Evolutionary conservation across 2,329 filamentous ascomycete species (phyloP).

Genomic region (Harringtonia lauricola): DNA sequence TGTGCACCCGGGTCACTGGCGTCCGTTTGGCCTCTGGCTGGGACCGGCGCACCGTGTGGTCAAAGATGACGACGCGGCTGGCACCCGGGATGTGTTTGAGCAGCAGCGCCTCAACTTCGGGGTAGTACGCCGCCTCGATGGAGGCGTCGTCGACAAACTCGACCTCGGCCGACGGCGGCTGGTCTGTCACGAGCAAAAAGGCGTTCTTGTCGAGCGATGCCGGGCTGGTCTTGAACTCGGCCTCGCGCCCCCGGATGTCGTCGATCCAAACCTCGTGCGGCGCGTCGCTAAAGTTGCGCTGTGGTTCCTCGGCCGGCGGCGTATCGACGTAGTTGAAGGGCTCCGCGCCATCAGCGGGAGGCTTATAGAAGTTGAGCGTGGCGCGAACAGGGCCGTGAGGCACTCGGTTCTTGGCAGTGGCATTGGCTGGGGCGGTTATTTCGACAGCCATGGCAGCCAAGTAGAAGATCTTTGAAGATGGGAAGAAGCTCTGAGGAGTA

Average conservation of each 20-base stretch:
- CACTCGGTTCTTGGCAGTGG: constrained; percentile 17
- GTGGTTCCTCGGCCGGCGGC: constrained; percentile 47
- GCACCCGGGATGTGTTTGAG: constrained; percentile 55
- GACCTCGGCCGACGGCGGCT: constrained; percentile 44
- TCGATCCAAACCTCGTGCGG: constrained; percentile 45
- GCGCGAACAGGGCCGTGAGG: constrained; percentile 51
- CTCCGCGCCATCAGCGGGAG: constrained; percentile 44
- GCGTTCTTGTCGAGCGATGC: constrained; percentile 34
- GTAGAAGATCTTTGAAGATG: too few relatives aligned
- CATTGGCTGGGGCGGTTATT: neutral
- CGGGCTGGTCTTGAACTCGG: constrained; percentile 12
- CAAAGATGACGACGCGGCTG: constrained; percentile 62
- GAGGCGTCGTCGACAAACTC: constrained; percentile 59
- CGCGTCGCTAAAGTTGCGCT: constrained; percentile 51
- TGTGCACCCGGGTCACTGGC: constrained; percentile 65
- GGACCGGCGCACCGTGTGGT: constrained; percentile 75
- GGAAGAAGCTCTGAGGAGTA: too few relatives aligned
- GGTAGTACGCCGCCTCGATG: constrained; percentile 68
- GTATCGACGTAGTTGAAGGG: constrained; percentile 60
- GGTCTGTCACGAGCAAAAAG: constrained; percentile 52
- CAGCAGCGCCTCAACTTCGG: constrained; percentile 66
- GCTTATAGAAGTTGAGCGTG: constrained; percentile 53
- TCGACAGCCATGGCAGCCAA: neutral
- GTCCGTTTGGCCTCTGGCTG: constrained; percentile 43
- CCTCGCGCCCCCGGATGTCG: constrained; percentile 64